These are phyloP conservation scores for Pseudogymnoascus sp. DNA, from an alignment of 2,329 filamentous ascomycete species.

Conservation along the genomic window DNA sequence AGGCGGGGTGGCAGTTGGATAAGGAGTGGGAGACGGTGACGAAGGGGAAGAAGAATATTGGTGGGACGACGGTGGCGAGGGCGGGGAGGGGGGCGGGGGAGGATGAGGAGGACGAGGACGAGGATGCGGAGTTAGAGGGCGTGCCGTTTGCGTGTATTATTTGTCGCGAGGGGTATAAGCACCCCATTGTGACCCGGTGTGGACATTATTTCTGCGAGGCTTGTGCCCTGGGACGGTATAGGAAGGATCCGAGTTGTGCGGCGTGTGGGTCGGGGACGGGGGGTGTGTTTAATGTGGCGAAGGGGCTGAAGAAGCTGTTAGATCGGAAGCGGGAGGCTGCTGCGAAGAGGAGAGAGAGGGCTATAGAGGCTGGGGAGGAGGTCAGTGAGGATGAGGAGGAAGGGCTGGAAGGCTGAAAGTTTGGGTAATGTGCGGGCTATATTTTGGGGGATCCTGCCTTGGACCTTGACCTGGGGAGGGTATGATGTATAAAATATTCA, in stretches of 20 bases:
- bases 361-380: conserved; percentile 44
- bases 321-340: conserved; percentile 53
- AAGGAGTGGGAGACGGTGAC: conserved; percentile 83
- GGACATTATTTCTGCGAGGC: conserved; percentile 93
- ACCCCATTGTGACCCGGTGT: conserved; percentile 79
- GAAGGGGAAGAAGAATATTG: conserved; percentile 57
- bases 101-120: conserved; percentile 40
- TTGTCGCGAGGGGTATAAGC: conserved; percentile 32
- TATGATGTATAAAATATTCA: not conserved
- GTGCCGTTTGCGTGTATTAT: conserved; percentile 30
- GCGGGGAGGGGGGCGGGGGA: conserved; percentile 26
- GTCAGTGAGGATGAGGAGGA: conserved; percentile 37
- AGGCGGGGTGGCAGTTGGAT: conserved; percentile 93
- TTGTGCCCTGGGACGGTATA: conserved; percentile 79
- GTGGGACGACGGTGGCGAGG: conserved; percentile 40
- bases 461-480: not conserved
- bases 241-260: conserved; percentile 78
- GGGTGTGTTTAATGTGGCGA: conserved; percentile 84
- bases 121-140: conserved; percentile 25
- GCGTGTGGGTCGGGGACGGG: conserved; percentile 78
- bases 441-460: not conserved
- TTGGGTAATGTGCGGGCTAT: too few species aligned
- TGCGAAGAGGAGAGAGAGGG: conserved; percentile 42
- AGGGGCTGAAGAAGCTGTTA: conserved; percentile 70
- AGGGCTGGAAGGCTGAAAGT: not conserved